Conservation (phyloP, 139 green algal species). For the Picochlorum sp. region DNA sequence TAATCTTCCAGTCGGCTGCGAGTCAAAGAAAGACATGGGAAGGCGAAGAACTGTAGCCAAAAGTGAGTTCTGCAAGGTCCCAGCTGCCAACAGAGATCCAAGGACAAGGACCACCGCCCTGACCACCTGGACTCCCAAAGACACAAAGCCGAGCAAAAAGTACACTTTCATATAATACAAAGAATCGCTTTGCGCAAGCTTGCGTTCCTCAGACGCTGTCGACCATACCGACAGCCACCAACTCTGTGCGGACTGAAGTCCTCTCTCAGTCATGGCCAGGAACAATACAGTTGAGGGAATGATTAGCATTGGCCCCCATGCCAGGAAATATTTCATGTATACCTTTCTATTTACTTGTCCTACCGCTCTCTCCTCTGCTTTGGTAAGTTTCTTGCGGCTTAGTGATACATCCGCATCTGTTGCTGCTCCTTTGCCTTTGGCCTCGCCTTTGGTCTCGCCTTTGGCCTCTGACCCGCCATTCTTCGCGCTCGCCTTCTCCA, state of each 20-base stretch:
- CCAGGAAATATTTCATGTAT: constrained; percentile 66
- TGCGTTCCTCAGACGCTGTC: constrained; percentile 12
- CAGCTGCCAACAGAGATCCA: constrained; percentile 36
- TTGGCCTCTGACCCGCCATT: background rate
- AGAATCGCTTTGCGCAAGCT: constrained; percentile 2
- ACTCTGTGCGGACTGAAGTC: constrained; percentile 62
- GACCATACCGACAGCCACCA: constrained; percentile 61
- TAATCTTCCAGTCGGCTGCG: constrained; percentile 68
- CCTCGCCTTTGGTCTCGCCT: too few species aligned
- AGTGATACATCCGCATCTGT: constrained; percentile 17
- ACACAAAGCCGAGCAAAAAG: constrained; percentile 51
- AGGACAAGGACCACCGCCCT: constrained; percentile 36
- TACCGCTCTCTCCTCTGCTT: constrained; percentile 59
- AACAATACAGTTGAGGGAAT: constrained; percentile 47
- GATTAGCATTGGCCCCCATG: constrained; percentile 51
- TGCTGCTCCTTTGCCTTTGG: background rate
- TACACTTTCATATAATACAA: constrained; percentile 56
- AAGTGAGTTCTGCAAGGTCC: constrained; percentile 33
- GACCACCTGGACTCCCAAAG: constrained; percentile 37
- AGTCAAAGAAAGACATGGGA: constrained; percentile 82
- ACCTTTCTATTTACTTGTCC: constrained; percentile 57
- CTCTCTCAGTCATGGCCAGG: constrained; percentile 27
- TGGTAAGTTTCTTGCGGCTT: constrained; percentile 16
- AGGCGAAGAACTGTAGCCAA: constrained; percentile 52
- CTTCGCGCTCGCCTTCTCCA: too few species aligned